Evolutionary conservation across 768 basidiomycete genomes (phyloP).

Genomic region (Rhizopogon salebrosus): DNA sequence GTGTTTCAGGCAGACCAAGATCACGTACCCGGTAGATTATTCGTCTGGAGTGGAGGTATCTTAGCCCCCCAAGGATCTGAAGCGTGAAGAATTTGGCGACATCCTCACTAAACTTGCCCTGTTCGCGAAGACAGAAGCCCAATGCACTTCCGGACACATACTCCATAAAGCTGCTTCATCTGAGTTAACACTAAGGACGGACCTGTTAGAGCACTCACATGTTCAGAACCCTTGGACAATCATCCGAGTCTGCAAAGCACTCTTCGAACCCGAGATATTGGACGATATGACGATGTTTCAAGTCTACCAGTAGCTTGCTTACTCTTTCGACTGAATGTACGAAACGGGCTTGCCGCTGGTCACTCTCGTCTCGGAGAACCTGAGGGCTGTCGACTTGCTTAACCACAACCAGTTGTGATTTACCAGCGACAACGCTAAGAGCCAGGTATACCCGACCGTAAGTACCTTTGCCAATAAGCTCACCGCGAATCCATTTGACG

Average conservation of each 20-base stretch:
- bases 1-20: neutral
- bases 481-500: conserved; percentile 97
- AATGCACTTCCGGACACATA: conserved; percentile 98
- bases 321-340: conserved; percentile 92
- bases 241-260: conserved; percentile 68
- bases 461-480: conserved; percentile 94
- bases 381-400: conserved; percentile 97
- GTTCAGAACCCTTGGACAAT: conserved; percentile 62
- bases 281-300: conserved; percentile 96
- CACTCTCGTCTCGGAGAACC: conserved; percentile 88
- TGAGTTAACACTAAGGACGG: neutral
- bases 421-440: conserved; percentile 91
- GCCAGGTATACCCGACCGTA: conserved; percentile 96
- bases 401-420: conserved; percentile 93
- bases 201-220: conserved; percentile 55
- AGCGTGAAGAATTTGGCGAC: conserved; percentile 89
- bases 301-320: conserved; percentile 91
- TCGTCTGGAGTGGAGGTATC: conserved; percentile 86
- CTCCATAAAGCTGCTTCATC: conserved; percentile 77
- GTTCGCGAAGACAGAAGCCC: conserved; percentile 81
- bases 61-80: conserved; percentile 88
- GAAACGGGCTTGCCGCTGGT: conserved; percentile 76
- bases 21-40: conserved; percentile 82
- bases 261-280: conserved; percentile 96
- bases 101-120: conserved; percentile 88